Conservation (phyloP, 768 basidiomycete genomes). For the Boletus subparvulus region DNA sequence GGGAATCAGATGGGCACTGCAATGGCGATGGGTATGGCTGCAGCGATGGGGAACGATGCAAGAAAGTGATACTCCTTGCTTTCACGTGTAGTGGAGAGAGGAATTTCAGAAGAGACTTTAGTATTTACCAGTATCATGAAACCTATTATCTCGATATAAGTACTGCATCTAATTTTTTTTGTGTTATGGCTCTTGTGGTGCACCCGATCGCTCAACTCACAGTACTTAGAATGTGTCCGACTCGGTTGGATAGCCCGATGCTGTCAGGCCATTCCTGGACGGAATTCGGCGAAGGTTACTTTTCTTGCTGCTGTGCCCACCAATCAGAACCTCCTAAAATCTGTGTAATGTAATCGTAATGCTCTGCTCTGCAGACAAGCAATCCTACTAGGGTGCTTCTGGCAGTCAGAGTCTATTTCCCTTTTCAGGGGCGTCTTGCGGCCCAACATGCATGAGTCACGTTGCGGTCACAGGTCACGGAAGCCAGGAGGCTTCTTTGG, state of each 20-base stretch:
- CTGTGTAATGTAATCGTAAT: not conserved
- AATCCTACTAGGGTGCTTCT: not conserved
- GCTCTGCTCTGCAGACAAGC: conserved; percentile 5
- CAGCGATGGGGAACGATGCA: conserved; percentile 50
- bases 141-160: not conserved
- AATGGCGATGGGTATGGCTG: conserved; percentile 70
- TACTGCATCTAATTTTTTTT: not conserved
- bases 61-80: conserved; percentile 9
- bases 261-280: too few relatives aligned
- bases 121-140: not conserved
- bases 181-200: too few relatives aligned
- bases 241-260: too few relatives aligned
- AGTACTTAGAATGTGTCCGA: too few relatives aligned
- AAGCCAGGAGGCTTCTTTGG: conserved; percentile 32
- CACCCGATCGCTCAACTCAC: too few relatives aligned
- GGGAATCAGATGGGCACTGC: conserved; percentile 59
- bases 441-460: conserved; percentile 27
- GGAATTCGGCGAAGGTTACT: not conserved
- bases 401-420: not conserved
- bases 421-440: conserved; percentile 18
- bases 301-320: not conserved
- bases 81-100: not conserved
- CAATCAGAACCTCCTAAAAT: not conserved
- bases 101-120: too few relatives aligned
- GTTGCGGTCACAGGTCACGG: conserved; percentile 32